phyloP scores from a whole-genome alignment of 2,329 filamentous ascomycete genomes.

The Penicillium sp. region DNA sequence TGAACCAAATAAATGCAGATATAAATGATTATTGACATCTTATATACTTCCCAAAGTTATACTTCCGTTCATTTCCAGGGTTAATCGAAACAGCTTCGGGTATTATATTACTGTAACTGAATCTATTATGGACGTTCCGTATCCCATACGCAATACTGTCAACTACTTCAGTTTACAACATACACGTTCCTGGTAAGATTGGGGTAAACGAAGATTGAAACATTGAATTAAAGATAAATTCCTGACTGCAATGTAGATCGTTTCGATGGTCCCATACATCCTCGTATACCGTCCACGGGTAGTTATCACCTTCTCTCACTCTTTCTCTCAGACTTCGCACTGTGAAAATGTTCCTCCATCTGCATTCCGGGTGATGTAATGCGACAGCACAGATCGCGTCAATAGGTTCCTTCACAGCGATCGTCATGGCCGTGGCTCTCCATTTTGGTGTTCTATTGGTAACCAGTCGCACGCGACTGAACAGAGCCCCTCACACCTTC shows the following conservation, averaged over 20 bases:
- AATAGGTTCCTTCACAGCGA: neutral
- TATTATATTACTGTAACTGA: conserved; percentile 17
- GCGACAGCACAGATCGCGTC: neutral
- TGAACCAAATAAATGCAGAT: neutral
- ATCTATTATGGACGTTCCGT: conserved; percentile 6
- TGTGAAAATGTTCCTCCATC: neutral
- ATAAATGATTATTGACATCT: neutral
- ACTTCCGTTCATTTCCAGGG: conserved; percentile 2
- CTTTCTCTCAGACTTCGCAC: neutral
- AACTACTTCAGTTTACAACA: conserved; percentile 3
- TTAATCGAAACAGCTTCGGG: conserved; percentile 5
- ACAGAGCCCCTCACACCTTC: neutral
- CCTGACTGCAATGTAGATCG: neutral
- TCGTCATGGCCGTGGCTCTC: neutral
- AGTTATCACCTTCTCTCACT: neutral
- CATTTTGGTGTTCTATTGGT: neutral
- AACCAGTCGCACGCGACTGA: neutral
- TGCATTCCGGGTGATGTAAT: conserved; percentile 1
- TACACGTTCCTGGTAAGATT: conserved; percentile 22
- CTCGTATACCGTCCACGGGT: neutral
- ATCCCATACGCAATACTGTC: conserved; percentile 17
- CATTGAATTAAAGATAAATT: neutral
- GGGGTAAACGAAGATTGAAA: neutral
- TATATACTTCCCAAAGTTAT: neutral
- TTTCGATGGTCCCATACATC: neutral